Conservation (phyloP, 768 basidiomycete genomes). For the Pulveroboletus sp. region DNA sequence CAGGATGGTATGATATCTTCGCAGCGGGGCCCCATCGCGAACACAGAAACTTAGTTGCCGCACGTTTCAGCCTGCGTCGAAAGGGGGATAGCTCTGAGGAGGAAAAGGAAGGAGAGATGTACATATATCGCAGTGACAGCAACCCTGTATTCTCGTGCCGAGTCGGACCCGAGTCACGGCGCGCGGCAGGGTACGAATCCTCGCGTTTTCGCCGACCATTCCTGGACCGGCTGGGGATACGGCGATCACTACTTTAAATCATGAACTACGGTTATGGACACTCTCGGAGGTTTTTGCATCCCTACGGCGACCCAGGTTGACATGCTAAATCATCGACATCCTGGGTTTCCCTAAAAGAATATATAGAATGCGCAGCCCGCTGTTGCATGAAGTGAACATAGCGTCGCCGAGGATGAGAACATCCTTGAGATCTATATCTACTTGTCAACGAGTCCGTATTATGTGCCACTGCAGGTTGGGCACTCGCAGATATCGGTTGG, state of each 20-base stretch:
- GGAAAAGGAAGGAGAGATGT: neutral
- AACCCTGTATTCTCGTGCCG: neutral
- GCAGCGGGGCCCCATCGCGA: neutral
- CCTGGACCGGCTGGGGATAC: neutral
- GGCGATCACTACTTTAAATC: neutral
- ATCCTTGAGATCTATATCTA: no score
- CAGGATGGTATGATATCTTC: neutral
- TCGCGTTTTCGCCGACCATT: neutral
- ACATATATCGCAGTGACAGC: no score
- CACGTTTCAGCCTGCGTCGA: neutral
- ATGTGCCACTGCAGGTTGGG: no score
- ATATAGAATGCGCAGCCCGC: neutral
- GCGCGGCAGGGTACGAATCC: neutral
- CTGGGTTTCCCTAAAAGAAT: neutral
- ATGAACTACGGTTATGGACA: slow-evolving; percentile 3
- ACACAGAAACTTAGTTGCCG: slow-evolving; percentile 1
- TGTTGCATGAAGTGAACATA: neutral
- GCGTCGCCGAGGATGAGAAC: neutral
- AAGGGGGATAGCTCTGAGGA: neutral
- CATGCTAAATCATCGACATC: neutral
- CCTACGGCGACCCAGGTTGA: neutral
- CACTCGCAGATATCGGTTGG: no score
- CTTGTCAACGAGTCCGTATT: no score
- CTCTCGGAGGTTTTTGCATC: slow-evolving; percentile 9
- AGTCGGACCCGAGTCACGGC: neutral